Conservation (phyloP, 805 yeast species). For the Candida jianshihensis region DNA sequence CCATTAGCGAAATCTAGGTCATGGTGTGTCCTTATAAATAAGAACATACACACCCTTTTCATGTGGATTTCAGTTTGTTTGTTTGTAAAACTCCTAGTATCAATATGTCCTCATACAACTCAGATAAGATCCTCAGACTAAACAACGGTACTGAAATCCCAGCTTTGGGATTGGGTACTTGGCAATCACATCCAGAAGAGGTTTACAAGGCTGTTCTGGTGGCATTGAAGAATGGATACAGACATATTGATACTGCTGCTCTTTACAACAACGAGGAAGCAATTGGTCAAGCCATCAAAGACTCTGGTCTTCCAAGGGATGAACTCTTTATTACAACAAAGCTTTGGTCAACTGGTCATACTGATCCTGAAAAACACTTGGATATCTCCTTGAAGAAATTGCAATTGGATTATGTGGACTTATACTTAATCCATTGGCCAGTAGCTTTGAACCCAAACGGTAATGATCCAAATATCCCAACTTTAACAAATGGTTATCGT, state of each 20-base stretch:
- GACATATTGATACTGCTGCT: conserved; percentile 54
- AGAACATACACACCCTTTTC: neutral
- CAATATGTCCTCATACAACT: neutral
- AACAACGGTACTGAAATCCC: conserved; percentile 45
- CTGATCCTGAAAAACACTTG: conserved; percentile 41
- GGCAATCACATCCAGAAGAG: conserved; percentile 26
- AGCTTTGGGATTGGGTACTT: conserved; percentile 41
- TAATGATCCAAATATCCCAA: conserved; percentile 1
- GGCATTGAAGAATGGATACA: conserved; percentile 33
- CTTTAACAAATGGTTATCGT: conserved; percentile 35
- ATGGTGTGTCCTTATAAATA: no score
- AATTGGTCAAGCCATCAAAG: conserved; percentile 41
- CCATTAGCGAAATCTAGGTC: no score
- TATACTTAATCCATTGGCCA: conserved; percentile 79
- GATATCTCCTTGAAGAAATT: conserved; percentile 52
- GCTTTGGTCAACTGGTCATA: conserved; percentile 39
- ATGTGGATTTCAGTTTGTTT: no score
- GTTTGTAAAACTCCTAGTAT: neutral
- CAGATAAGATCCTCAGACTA: conserved; percentile 12
- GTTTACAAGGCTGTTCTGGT: conserved; percentile 1
- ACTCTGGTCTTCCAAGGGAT: conserved; percentile 50
- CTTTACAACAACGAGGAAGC: conserved; percentile 46
- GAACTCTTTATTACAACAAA: conserved; percentile 65
- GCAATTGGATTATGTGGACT: conserved; percentile 66
- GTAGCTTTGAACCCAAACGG: conserved; percentile 43